Evolutionary conservation across 1,284 basidiomycete genomes (phyloP).

Genomic region (Sphagnurus paluster): DNA sequence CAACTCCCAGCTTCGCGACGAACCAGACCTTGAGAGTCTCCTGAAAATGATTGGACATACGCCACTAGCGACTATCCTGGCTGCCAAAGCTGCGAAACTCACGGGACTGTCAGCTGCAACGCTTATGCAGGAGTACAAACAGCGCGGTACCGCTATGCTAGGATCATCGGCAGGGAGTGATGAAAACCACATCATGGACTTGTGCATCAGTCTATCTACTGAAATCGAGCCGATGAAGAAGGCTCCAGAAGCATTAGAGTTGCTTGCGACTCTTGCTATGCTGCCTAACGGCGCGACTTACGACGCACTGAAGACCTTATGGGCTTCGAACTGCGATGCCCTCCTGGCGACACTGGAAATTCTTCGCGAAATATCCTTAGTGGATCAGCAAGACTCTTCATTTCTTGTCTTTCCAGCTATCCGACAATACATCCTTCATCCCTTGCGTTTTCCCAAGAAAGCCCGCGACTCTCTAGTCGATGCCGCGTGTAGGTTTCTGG

Average conservation of each 20-base stretch:
- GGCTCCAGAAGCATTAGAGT: constrained; percentile 1
- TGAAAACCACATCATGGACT: constrained; percentile 1
- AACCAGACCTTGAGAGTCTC: constrained; percentile 19
- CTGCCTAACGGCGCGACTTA: background rate
- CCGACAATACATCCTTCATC: background rate
- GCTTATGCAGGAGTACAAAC: constrained; percentile 5
- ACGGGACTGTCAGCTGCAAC: background rate
- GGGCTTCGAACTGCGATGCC: background rate
- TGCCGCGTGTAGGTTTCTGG: constrained; percentile 5
- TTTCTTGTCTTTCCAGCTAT: constrained; percentile 3
- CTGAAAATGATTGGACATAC: constrained; percentile 24
- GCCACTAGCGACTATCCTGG: constrained; percentile 17
- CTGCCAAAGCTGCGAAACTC: background rate
- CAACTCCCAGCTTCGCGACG: constrained; percentile 5
- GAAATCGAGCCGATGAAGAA: constrained; percentile 8
- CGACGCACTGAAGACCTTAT: constrained; percentile 1
- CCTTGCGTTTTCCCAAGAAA: background rate
- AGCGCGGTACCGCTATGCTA: background rate
- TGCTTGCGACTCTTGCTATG: constrained; percentile 4
- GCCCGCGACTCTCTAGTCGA: background rate
- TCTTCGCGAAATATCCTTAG: constrained; percentile 1
- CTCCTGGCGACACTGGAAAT: background rate
- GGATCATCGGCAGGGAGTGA: constrained; percentile 1
- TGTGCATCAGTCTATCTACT: constrained; percentile 7
- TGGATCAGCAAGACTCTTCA: background rate